Conservation (phyloP, 2,329 filamentous ascomycete species). For the Penicillium thymicola region DNA sequence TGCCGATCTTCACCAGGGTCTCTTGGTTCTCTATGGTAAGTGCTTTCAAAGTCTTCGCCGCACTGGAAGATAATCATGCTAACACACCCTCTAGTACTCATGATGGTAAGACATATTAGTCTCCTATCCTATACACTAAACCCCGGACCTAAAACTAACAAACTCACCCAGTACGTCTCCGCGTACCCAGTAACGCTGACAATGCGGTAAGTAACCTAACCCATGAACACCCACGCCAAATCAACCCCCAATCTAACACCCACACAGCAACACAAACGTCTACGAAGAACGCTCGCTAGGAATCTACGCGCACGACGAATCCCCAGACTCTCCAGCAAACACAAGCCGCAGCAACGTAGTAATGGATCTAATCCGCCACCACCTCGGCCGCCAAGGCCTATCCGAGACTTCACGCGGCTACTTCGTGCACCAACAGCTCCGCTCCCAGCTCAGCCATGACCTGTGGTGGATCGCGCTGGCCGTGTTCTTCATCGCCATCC, state of each 20-base stretch:
- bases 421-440: constrained; percentile 57
- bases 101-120: constrained; percentile 31
- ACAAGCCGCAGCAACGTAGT: constrained; percentile 22
- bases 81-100: constrained; percentile 29
- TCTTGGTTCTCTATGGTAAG: constrained; percentile 33
- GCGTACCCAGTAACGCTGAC: constrained; percentile 37
- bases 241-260: neutral
- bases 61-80: constrained; percentile 1
- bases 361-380: constrained; percentile 27
- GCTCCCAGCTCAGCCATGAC: constrained; percentile 64
- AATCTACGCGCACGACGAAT: constrained; percentile 36
- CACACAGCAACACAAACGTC: constrained; percentile 61
- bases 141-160: constrained; percentile 7
- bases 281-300: constrained; percentile 68
- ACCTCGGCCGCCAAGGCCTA: constrained; percentile 22
- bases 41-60: neutral
- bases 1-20: constrained; percentile 48
- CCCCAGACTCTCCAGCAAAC: constrained; percentile 15
- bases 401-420: constrained; percentile 42
- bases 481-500: constrained; percentile 58
- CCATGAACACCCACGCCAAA: neutral
- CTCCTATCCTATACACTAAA: neutral
- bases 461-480: constrained; percentile 64
- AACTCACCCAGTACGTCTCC: constrained; percentile 31
- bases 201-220: constrained; percentile 25